phyloP scores from a whole-genome alignment of 1,139 yeast species.

The Sugiyamaella neomexicana region DNA sequence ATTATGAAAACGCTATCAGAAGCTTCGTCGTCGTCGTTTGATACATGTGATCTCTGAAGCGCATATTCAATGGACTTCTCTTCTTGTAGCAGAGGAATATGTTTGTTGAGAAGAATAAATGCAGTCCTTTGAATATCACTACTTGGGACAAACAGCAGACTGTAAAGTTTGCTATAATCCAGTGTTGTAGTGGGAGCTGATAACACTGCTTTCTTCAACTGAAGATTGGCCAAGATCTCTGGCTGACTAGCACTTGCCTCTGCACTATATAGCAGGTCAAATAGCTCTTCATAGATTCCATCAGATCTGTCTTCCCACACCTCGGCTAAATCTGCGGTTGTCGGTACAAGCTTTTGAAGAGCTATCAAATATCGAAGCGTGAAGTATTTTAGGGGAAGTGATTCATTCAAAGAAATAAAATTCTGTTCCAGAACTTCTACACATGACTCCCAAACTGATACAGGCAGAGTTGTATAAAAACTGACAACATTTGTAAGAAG shows the following conservation, averaged over 20 bases:
- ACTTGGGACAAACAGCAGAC: constrained; percentile 32
- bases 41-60: constrained; percentile 37
- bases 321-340: constrained; percentile 36
- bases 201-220: constrained; percentile 24
- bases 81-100: constrained; percentile 47
- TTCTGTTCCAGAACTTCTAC: constrained; percentile 29
- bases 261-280: constrained; percentile 28
- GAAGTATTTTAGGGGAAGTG: constrained; percentile 48
- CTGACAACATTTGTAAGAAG: constrained; percentile 50
- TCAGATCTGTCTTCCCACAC: constrained; percentile 39
- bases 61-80: constrained; percentile 37
- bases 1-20: constrained; percentile 18
- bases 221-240: constrained; percentile 20
- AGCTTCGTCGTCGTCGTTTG: constrained; percentile 23
- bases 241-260: constrained; percentile 9
- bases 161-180: constrained; percentile 41
- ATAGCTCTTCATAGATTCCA: constrained; percentile 43
- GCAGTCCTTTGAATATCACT: constrained; percentile 46
- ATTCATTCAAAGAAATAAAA: constrained; percentile 42
- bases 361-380: constrained; percentile 49
- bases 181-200: constrained; percentile 29
- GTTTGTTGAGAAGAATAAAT: constrained; percentile 41
- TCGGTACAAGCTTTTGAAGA: constrained; percentile 36
- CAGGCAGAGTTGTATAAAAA: constrained; percentile 23
- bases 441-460: constrained; percentile 31